Evolutionary conservation across 345 rosid genomes (phyloP), one percentile per base, ranked within the genome.

Genomic region (Atalantia buxifolia): DNA sequence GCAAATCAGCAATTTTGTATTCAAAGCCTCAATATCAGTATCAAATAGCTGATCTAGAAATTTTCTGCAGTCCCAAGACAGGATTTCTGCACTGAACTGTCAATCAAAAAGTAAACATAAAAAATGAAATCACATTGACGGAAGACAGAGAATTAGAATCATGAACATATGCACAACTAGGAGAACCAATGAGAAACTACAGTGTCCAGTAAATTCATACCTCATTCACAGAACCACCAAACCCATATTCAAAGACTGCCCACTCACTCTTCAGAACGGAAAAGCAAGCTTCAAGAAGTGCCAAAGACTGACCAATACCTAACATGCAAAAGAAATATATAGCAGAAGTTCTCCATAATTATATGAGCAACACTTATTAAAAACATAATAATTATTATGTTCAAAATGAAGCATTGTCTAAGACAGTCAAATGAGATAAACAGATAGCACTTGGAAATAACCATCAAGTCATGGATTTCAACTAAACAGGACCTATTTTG

Each of bases 231-330:
- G 85, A 83, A 79, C 76, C 63, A 68, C 83, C 86, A 74, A 69
- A 82, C 38, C 80, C 81, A 78, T 86, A 80, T 30, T 71, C 88
- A 27, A 86, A 76, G 81, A 64, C 84, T 81, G 84, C 88, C 98
- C 97, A 94, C 79, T 92, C 92, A 1, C 82, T 81, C 87, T 89
- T 91, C 89, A 96, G 73, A 84, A 86, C 74, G 21, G 94, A 89
- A 82, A 91, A 87, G 84, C 89, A 92, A 79, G 86, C 85, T 69
- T 92, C 97, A 82, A 90, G 89, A 56, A 89, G 83, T 66, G 79
- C 88, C 76, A 84, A 84, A 80, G 86, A 79, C 13, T 60, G 83
- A 59, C 82, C 79, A 61, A 82, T 76, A 48, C 80, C 98, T 92
- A 79, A 69, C 61, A 83, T 63, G 60, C 60, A 86, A 79, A 57